Percentiles rank a stretch among this genome's conserved stretches.
Evolutionary conservation across 1,284 basidiomycete genomes (phyloP).

Genomic region (Coniferiporia sulphurascens): DNA sequence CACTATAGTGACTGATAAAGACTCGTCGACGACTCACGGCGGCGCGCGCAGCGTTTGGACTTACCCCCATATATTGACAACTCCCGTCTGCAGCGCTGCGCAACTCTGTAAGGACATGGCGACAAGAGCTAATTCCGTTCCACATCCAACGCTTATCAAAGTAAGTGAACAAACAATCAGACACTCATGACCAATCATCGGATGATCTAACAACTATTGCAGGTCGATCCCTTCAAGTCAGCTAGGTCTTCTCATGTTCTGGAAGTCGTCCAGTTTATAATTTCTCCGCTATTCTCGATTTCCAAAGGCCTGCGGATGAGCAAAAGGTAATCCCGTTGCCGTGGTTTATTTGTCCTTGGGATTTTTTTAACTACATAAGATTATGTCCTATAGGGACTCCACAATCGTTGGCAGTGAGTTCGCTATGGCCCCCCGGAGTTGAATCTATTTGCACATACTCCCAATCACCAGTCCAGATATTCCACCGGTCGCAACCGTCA

Average conservation of each 20-base stretch:
- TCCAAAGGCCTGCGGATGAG: conserved; percentile 49
- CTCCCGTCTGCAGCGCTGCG: too few species aligned
- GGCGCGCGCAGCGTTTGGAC: too few species aligned
- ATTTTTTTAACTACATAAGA: background rate
- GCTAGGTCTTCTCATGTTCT: background rate
- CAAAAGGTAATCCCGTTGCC: conserved; percentile 44
- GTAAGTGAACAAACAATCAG: conserved; percentile 21
- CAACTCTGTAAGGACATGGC: conserved; percentile 36
- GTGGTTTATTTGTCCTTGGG: background rate
- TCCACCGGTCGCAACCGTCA: conserved; percentile 57
- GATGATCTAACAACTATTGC: conserved; percentile 14
- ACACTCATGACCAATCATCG: conserved; percentile 28
- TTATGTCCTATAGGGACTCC: conserved; percentile 42
- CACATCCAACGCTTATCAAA: conserved; percentile 47
- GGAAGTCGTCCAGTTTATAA: background rate
- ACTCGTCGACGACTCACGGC: too few species aligned
- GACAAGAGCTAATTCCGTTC: conserved; percentile 51
- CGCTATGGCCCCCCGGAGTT: background rate
- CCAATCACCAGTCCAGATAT: conserved; percentile 52
- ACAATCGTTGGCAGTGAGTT: conserved; percentile 72
- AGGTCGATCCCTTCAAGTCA: conserved; percentile 55
- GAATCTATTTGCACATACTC: background rate
- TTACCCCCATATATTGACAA: too few species aligned
- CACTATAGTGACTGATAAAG: background rate
- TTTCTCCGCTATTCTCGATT: background rate